phyloP scores from a whole-genome alignment of 768 basidiomycete genomes.

The Clitopilus hobsonii region DNA sequence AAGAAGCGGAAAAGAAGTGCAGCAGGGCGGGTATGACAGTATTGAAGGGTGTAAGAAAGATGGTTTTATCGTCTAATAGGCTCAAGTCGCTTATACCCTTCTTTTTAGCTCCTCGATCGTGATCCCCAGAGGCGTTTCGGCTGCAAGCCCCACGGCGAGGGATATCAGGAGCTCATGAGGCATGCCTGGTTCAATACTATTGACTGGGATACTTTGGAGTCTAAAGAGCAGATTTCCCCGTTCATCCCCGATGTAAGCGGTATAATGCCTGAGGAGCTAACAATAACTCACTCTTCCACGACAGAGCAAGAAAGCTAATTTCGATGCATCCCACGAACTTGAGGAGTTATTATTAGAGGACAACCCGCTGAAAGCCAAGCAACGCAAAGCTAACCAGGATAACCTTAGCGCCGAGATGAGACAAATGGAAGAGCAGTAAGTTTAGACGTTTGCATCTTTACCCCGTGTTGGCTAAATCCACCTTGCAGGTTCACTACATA shows the following conservation, averaged over 20 bases:
- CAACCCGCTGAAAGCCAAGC: slow-evolving; percentile 93
- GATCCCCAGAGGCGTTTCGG: slow-evolving; percentile 79
- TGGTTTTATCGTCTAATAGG: background rate
- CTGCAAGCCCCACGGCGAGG: slow-evolving; percentile 75
- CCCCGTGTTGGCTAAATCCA: slow-evolving; percentile 4
- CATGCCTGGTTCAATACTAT: slow-evolving; percentile 88
- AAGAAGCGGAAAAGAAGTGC: slow-evolving; percentile 79
- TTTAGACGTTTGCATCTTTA: slow-evolving; percentile 10
- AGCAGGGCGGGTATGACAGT: slow-evolving; percentile 74
- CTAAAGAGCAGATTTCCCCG: slow-evolving; percentile 69
- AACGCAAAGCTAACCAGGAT: slow-evolving; percentile 88
- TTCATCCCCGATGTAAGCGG: slow-evolving; percentile 83
- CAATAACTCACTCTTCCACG: background rate
- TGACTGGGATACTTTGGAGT: slow-evolving; percentile 85
- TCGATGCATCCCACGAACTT: slow-evolving; percentile 96
- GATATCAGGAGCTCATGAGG: slow-evolving; percentile 69
- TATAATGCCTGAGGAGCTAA: too few relatives aligned
- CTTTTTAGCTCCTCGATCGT: slow-evolving; percentile 76
- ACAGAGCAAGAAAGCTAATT: slow-evolving; percentile 98
- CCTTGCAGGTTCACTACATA: slow-evolving; percentile 76
- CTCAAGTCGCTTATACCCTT: slow-evolving; percentile 4
- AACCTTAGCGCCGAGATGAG: slow-evolving; percentile 88
- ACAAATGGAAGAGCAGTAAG: slow-evolving; percentile 97
- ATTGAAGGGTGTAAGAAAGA: slow-evolving; percentile 64
- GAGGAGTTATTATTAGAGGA: slow-evolving; percentile 95